Conservation (phyloP, 208 protist genomes). For the Angomonas desouzai region DNA sequence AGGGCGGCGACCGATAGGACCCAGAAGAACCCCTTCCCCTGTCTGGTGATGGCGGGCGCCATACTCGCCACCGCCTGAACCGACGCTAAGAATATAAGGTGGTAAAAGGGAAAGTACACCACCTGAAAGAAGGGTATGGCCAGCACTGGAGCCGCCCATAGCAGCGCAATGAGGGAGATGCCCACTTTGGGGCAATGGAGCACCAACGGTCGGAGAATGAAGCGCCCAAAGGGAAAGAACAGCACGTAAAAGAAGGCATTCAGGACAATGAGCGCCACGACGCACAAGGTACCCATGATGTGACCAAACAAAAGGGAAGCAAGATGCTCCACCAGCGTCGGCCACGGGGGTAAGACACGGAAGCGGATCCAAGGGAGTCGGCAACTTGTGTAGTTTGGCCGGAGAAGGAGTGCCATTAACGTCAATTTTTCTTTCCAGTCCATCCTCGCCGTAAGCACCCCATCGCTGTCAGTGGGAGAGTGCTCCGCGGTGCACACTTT, state of each 20-base stretch:
- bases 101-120: constrained; percentile 43
- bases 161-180: constrained; percentile 13
- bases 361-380: constrained; percentile 69
- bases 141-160: constrained; percentile 43
- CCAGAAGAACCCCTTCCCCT: constrained; percentile 24
- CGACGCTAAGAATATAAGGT: constrained; percentile 25
- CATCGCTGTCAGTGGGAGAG: constrained; percentile 31
- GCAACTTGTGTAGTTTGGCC: constrained; percentile 48
- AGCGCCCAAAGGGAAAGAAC: constrained; percentile 16
- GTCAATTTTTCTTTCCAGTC: constrained; percentile 46
- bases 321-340: constrained; percentile 43
- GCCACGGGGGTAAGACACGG: constrained; percentile 39
- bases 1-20: constrained; percentile 18
- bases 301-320: constrained; percentile 47
- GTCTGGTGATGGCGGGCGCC: constrained; percentile 28
- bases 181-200: constrained; percentile 11
- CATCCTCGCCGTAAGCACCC: constrained; percentile 54
- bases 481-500: constrained; percentile 41
- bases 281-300: constrained; percentile 23
- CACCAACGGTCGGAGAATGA: constrained; percentile 24
- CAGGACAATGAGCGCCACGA: constrained; percentile 19
- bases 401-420: constrained; percentile 40
- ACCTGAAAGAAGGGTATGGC: constrained; percentile 27
- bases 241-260: constrained; percentile 12
- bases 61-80: constrained; percentile 28